Evolutionary conservation across 2,329 filamentous ascomycete genomes (phyloP).

Genomic region (Xenoacremonium recifei): DNA sequence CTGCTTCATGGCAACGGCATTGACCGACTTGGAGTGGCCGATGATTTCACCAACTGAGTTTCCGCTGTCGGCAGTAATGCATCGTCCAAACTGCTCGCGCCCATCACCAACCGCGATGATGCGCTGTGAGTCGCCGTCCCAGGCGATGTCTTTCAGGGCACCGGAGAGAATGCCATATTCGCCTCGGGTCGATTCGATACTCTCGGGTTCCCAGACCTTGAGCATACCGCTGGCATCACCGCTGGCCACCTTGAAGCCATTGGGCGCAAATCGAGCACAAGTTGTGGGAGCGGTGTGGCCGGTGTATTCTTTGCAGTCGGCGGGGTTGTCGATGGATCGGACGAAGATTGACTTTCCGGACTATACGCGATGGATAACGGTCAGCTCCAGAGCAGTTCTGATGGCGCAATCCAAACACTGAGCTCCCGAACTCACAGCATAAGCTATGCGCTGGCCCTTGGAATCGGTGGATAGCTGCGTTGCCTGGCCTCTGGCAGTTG

Average conservation of each 20-base stretch:
- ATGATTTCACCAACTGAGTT: conserved; percentile 94
- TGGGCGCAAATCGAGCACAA: conserved; percentile 90
- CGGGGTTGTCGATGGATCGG: conserved; percentile 87
- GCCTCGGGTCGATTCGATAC: conserved; percentile 81
- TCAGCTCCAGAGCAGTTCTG: too few species aligned
- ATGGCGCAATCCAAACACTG: too few species aligned
- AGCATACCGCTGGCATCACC: conserved; percentile 84
- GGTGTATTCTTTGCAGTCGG: conserved; percentile 84
- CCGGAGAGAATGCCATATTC: conserved; percentile 95
- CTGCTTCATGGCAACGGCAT: conserved; percentile 84
- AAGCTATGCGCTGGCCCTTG: conserved; percentile 89
- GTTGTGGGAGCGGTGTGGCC: conserved; percentile 87
- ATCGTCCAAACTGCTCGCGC: conserved; percentile 89
- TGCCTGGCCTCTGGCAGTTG: conserved; percentile 79
- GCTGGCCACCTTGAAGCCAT: conserved; percentile 90
- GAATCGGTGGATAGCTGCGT: conserved; percentile 85
- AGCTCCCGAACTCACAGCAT: conserved; percentile 70
- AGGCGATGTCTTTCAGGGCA: conserved; percentile 92
- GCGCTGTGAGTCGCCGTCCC: conserved; percentile 95
- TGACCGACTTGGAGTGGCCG: conserved; percentile 88
- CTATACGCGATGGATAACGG: conserved; percentile 53
- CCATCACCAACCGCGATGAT: conserved; percentile 96
- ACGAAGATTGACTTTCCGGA: conserved; percentile 97
- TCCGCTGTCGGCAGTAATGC: conserved; percentile 91
- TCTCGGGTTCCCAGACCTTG: conserved; percentile 88